Evolutionary conservation across 495 filamentous ascomycete species (phyloP).

Genomic region (Penicillium samsonianum): DNA sequence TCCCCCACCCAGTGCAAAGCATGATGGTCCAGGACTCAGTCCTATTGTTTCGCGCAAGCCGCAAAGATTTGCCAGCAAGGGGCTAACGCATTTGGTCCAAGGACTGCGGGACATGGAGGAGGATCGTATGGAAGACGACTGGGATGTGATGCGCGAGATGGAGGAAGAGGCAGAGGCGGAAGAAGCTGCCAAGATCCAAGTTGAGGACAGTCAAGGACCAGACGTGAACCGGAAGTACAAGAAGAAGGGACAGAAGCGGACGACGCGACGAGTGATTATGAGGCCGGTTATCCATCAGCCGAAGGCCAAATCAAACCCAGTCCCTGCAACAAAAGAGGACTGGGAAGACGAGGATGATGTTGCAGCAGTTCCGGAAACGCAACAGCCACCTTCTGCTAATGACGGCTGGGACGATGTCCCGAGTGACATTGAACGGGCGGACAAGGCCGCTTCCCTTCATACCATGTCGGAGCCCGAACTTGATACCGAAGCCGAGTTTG

Average conservation of each 20-base stretch:
- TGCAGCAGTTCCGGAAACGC: slow-evolving; percentile 37
- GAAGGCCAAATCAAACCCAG: slow-evolving; percentile 30
- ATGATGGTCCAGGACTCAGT: slow-evolving; percentile 33
- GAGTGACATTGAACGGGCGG: slow-evolving; percentile 24
- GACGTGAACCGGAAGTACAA: slow-evolving; percentile 69
- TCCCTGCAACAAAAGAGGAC: slow-evolving; percentile 28
- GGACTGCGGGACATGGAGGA: slow-evolving; percentile 78
- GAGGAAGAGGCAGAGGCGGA: slow-evolving; percentile 56
- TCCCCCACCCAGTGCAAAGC: slow-evolving; percentile 15
- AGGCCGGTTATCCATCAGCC: slow-evolving; percentile 50
- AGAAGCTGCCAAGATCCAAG: slow-evolving; percentile 43
- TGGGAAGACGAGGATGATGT: slow-evolving; percentile 36
- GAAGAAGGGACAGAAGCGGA: slow-evolving; percentile 91
- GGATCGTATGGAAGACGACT: slow-evolving; percentile 72
- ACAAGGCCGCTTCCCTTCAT: slow-evolving; percentile 34
- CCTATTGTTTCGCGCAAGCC: slow-evolving; percentile 57
- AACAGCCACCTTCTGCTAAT: slow-evolving; percentile 20
- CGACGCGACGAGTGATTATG: slow-evolving; percentile 78
- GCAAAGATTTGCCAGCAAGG: slow-evolving; percentile 65
- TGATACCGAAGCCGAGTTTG: slow-evolving; percentile 30
- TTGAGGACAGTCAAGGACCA: slow-evolving; percentile 63
- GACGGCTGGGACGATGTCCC: slow-evolving; percentile 11
- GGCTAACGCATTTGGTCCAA: slow-evolving; percentile 77
- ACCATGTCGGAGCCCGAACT: slow-evolving; percentile 38
- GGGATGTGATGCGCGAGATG: slow-evolving; percentile 79